Percentiles rank a stretch among this genome's conserved stretches.
These are phyloP conservation scores for Helicostylum pulchrum DNA, from an alignment of 192 early-diverging fungal genomes.

Conservation along the genomic window DNA sequence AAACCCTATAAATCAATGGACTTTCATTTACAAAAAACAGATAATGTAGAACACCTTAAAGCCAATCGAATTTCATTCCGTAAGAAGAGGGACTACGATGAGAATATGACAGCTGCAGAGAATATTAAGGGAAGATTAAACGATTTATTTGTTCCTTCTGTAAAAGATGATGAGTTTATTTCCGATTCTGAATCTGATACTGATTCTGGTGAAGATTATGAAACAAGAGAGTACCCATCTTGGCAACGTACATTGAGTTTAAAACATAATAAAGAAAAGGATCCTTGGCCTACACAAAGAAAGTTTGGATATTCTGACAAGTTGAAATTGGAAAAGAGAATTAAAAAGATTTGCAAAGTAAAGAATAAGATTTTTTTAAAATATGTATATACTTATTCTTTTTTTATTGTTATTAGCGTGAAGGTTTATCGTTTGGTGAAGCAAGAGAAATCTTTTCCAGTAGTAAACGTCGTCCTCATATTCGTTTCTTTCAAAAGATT, in stretches of 20 bases:
- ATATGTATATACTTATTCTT: not conserved
- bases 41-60: not conserved
- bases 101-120: too few relatives aligned
- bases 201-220: constrained; percentile 4
- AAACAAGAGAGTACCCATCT: not conserved
- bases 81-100: not conserved
- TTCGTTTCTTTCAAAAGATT: not conserved
- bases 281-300: not conserved
- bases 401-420: not conserved
- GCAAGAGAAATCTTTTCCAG: not conserved
- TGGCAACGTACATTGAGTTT: not conserved
- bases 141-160: not conserved
- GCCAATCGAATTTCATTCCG: not conserved
- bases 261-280: not conserved
- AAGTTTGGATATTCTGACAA: constrained; percentile 4
- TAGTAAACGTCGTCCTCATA: not conserved
- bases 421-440: not conserved
- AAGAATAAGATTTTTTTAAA: not conserved
- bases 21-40: not conserved
- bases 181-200: constrained; percentile 14
- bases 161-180: not conserved
- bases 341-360: constrained; percentile 8
- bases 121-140: not conserved
- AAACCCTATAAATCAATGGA: too few relatives aligned
- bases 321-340: constrained; percentile 7